A percentile compares a stretch with the other conserved stretches of the same genome.
Evolutionary conservation across 2,329 filamentous ascomycete genomes (phyloP).

Genomic region (Bipolaris gigantea): DNA sequence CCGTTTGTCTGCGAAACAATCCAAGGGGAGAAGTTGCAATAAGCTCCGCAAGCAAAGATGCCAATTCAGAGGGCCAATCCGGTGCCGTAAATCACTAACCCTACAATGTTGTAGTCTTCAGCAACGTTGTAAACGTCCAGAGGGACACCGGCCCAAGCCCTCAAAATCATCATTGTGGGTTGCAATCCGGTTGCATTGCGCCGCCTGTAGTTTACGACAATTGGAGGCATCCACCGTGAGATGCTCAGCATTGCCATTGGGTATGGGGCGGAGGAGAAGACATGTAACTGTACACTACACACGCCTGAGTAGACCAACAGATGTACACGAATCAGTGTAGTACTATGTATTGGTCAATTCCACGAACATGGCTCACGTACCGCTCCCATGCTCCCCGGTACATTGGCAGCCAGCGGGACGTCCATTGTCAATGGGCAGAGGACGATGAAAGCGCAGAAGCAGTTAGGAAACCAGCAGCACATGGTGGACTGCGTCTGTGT

Average conservation of each 20-base stretch:
- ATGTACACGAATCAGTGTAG: slow-evolving; percentile 38
- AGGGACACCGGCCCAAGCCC: slow-evolving; percentile 68
- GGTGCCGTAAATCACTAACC: slow-evolving; percentile 67
- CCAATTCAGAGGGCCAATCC: slow-evolving; percentile 69
- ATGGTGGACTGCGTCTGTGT: background rate
- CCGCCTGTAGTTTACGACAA: slow-evolving; percentile 67
- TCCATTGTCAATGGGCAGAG: slow-evolving; percentile 51
- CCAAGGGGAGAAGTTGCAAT: slow-evolving; percentile 67
- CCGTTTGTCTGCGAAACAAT: slow-evolving; percentile 43
- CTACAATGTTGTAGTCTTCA: slow-evolving; percentile 59
- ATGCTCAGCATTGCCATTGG: background rate
- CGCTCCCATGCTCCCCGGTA: slow-evolving; percentile 62
- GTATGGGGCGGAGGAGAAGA: background rate
- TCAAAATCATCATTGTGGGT: slow-evolving; percentile 72
- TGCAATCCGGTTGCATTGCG: slow-evolving; percentile 68
- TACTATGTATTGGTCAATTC: background rate
- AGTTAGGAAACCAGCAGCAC: background rate
- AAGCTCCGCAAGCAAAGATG: slow-evolving; percentile 65
- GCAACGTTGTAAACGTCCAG: slow-evolving; percentile 65
- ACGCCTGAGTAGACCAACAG: slow-evolving; percentile 68
- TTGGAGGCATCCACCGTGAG: slow-evolving; percentile 66
- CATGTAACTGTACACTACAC: background rate
- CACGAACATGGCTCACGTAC: slow-evolving; percentile 38
- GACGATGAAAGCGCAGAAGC: background rate
- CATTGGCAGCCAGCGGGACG: slow-evolving; percentile 58